Base-by-base conservation (phyloP, 192 early-diverging fungal genomes). In the Podila epicladia region DNA sequence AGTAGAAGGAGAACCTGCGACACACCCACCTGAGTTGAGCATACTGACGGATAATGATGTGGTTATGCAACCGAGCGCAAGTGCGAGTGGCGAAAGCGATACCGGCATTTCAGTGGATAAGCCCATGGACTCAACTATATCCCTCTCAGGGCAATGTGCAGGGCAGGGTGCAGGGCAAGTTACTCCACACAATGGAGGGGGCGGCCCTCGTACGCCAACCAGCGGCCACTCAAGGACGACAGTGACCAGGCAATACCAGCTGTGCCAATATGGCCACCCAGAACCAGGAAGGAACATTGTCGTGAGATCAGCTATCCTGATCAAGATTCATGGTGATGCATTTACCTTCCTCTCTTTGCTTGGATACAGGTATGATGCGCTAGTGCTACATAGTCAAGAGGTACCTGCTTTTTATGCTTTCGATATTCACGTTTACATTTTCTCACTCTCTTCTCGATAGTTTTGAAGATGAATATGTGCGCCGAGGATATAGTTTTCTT, bases 281-380 rank as follows among this genome's bases (percentile, higher is more conserved):
- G 77, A 80, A 48, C 77, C 77, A 5, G 77, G 77, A 28, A 68
- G 71, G 33, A 80, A 63, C 26, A 58, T 80, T 48, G 57, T 80
- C 32, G 77, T 80, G 4, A 65, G 77, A 31, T 80, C 77, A 0
- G 77, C 71, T 13, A 80, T 80, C 62, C 13, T 80, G 65, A 70
- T 79, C 65, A 79, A 79, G 31, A 79, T 79, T 35, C 76, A 79
- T 58, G 76, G 76, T 0, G 76, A 79, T 62, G 76, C 76, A 1
- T 79, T 79, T 53, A 65, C 70, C 0, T 79, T 79, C 41, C 49
- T 79, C 8, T 64, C 69, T 11, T 31, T 79, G 9, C 76, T 79
- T 12, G 76, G 76, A 41, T 72, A 79, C 13, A 69, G 76, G 76
- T 79, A 72, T 4, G 12, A 13, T 0, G 3, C 41, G 15, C 41